A percentile compares a stretch with the other conserved stretches of the same genome.
phyloP scores from a whole-genome alignment of 441 rosid species.

The Sinapis alba region DNA sequence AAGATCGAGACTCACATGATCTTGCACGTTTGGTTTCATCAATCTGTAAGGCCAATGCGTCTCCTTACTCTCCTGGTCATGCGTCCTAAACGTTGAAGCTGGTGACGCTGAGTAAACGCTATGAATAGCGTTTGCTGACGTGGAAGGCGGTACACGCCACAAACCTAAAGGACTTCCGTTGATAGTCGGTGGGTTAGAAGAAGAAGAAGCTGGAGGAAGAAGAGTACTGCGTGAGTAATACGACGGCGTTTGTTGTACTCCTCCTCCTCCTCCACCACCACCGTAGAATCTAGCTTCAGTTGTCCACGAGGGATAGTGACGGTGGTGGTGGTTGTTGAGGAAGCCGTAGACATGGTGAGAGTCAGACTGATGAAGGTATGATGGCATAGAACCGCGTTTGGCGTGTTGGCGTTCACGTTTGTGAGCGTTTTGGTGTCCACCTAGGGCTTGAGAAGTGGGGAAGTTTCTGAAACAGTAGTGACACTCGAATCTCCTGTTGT shows the following conservation, averaged over 20 bases:
- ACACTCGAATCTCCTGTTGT: constrained; percentile 49
- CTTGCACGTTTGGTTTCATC: constrained; percentile 44
- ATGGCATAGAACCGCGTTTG: constrained; percentile 42
- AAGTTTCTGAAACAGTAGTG: constrained; percentile 49
- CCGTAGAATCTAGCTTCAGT: constrained; percentile 30
- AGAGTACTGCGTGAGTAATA: constrained; percentile 38
- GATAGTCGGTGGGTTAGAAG: constrained; percentile 33
- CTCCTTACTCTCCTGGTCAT: constrained; percentile 30
- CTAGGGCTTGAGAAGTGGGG: constrained; percentile 55
- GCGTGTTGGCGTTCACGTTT: constrained; percentile 49
- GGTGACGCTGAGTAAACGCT: constrained; percentile 32
- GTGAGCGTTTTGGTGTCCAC: constrained; percentile 60
- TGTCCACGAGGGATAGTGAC: constrained; percentile 41
- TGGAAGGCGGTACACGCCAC: constrained; percentile 44
- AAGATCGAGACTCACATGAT: constrained; percentile 53
- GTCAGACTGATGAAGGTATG: constrained; percentile 37
- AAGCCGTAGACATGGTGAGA: constrained; percentile 41
- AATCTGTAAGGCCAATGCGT: constrained; percentile 47
- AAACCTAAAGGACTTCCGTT: constrained; percentile 41
- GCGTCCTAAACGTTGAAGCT: constrained; percentile 29
- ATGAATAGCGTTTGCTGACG: constrained; percentile 35
- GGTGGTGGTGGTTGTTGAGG: constrained; percentile 34
- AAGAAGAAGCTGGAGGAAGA: constrained; percentile 3
- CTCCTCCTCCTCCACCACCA: constrained; percentile 30
- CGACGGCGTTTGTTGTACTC: constrained; percentile 44